Base-by-base conservation (phyloP, 2,329 filamentous ascomycete genomes). In the Aspergillus neotritici region DNA sequence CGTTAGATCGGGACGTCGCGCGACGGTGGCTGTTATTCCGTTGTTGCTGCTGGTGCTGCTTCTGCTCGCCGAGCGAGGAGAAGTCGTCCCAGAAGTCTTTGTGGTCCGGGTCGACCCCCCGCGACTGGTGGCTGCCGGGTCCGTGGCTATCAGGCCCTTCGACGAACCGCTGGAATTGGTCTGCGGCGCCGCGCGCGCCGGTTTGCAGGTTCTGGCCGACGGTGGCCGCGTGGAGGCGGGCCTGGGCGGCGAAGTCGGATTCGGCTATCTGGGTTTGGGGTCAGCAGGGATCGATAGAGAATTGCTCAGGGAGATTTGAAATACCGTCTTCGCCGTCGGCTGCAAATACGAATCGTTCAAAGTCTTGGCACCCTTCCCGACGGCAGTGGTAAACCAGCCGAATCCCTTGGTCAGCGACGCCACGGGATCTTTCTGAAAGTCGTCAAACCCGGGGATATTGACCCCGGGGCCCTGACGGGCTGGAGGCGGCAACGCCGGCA, bases 71-170 rank as follows among this genome's bases (percentile, higher is more conserved):
- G 17, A 84, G 66, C 21, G 78, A 80, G 0, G 88, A 84, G 67
- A 97, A 95, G 54, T 85, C 84, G 63, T 95, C 90, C 90, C 90
- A 96, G 68, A 95, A 95, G 54, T 86, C 84, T 62, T 84, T 84
- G 67, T 83, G 86, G 47, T 82, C 79, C 6, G 78, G 78, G 65
- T 84, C 76, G 63, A 55, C 5, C 61, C 60, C 21, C 61, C 58
- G n/a, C 58, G 53, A 75, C 58, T 82, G 75, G 40, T 80, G 57
- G 28, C 57, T 28, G 15, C 43, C 65, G 71, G 41, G 60, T 69
- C 60, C 21, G 21, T 8, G 21, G 4, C 9, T 2, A 15, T 74
- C 70, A 12, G 78, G 77, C 3, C 86, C 87, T 62, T 97, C 93
- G 40, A 97, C 89, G 58, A 97, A 96, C 40, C 84, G 82, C 62